These are phyloP conservation scores for Myxozyma neotropica DNA, from an alignment of 805 yeast genomes.

Conservation along the genomic window DNA sequence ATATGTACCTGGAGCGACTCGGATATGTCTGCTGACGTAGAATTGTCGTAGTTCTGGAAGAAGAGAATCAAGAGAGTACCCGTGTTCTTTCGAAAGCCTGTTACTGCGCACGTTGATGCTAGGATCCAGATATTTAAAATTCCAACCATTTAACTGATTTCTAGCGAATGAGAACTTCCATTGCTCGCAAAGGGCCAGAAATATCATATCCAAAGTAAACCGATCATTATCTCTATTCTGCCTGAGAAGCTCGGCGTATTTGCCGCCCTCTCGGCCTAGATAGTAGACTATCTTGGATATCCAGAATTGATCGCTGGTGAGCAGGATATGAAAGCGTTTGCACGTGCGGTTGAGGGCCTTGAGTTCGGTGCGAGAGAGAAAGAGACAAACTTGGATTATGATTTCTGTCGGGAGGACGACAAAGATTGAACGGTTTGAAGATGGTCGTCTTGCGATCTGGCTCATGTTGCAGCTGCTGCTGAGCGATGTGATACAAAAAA, in stretches of 20 bases:
- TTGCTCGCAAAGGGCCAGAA: slow-evolving; percentile 16
- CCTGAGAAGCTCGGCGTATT: not conserved
- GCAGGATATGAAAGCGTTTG: not conserved
- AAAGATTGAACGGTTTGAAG: too few species aligned
- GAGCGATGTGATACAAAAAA: too few species aligned
- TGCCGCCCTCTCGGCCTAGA: slow-evolving; percentile 18
- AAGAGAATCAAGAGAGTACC: not conserved
- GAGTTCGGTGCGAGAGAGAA: slow-evolving; percentile 11
- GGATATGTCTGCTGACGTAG: slow-evolving; percentile 17
- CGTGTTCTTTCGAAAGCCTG: slow-evolving; percentile 6
- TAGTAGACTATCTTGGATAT: slow-evolving; percentile 14
- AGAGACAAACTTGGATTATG: slow-evolving; percentile 3
- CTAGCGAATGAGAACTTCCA: slow-evolving; percentile 25
- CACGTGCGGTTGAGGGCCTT: slow-evolving; percentile 6
- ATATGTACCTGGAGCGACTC: slow-evolving; percentile 26
- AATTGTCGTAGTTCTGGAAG: slow-evolving; percentile 8
- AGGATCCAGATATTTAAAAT: slow-evolving; percentile 2
- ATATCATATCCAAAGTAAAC: slow-evolving; percentile 17
- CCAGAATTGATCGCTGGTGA: slow-evolving; percentile 21
- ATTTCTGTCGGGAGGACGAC: slow-evolving; percentile 17
- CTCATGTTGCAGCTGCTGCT: too few species aligned
- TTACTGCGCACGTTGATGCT: slow-evolving; percentile 4
- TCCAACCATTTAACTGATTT: slow-evolving; percentile 5
- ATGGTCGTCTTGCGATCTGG: too few species aligned
- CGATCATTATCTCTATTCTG: not conserved